Evolutionary conservation across 352 stramenopile species (phyloP), one percentile per base, ranked within the genome.

Genomic region (Globisporangium nagaii): DNA sequence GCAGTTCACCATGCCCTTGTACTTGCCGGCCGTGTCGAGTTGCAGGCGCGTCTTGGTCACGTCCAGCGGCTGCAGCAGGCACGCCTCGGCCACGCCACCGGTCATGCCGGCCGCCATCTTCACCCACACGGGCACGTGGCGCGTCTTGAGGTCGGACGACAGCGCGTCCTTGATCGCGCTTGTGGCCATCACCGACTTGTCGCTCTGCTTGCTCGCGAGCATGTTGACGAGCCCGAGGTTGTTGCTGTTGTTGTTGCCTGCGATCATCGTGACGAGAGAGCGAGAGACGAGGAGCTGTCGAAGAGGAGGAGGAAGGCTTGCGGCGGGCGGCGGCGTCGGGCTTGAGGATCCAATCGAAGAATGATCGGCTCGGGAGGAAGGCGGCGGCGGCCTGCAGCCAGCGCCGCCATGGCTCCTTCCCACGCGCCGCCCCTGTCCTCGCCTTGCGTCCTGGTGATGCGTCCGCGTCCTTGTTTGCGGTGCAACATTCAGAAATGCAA

Each of bases 81-180:
- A 94, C 24, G 85, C 85, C 57, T 95, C 85, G 1, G 81, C 84
- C n/a, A 95, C 77, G 36, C 85, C 86, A 50, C 84, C 86, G 7
- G 80, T 80, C 84, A 94, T 94, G 30, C 86, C 86, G 2, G 86
- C 85, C 43, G 90, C 41, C 77, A 95, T 92, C 69, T 92, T 92
- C 48, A 92, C 77, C 57, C 88, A 76, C 53, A 89, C 79, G 10
- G 81, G 79, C 46, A 92, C 77, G 6, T 45, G 63, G 0, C 78
- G 71, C 24, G 66, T 84, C 74, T 92, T 89, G 44, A 90, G 68
- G 58, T 89, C 77, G 7, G 74, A 75, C 20, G 72, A 75, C 43
- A 92, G 72, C 36, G 75, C 79, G 58, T 92, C 81, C 53, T 92
- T 92, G 22, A 92, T 59, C 13, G 81, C 78, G 44, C 73, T 87